Evolutionary conservation across 1,284 basidiomycete species (phyloP), one percentile per base, ranked within the genome.

Genomic region (Chalciporus piperatoides): DNA sequence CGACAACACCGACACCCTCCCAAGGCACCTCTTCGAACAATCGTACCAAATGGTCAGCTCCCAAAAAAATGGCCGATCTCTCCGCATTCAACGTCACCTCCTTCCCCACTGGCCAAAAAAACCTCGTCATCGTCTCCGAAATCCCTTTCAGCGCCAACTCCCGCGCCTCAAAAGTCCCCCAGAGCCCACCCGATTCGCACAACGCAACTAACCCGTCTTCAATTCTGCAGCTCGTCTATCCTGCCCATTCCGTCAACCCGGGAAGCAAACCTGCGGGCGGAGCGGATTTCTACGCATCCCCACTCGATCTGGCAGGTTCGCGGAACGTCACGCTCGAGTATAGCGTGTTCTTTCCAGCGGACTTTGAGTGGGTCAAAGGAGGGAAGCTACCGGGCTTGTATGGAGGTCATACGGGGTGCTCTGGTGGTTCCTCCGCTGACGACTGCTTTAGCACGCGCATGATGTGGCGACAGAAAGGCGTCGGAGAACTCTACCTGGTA

Each of bases 371-470:
- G 74, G 85, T 86, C 9, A 71, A 75, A 46, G 86, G 75, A 10
- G 86, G 85, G 8, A 88, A 90, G 64, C 59, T 89, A 11, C 86
- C 86, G 0, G 86, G 86, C 2, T 56, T 89, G 23, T 87, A 84
- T 59, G 86, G 86, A 0, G 86, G 86, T 0, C 80, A 77, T 56
- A 70, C 62, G 7, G 76, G 77, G 14, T 88, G 85, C 61, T 86
- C 84, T 21, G 85, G 85, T 7, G 86, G 86, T 5, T 72, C 81
- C 53, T 71, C 71, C 4, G 86, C 86, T 6, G 48, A 66, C 30
- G 72, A 77, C 46, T 89, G 86, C 56, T 90, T 86, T 59, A 86
- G 84, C 62, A 86, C 83, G 15, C 70, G 86, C 24, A 50, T 89
- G 53, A 90, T 90, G 86, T 90, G 86, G 86, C 73, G 86, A 39